These are phyloP conservation scores for Amaranthus hypochondriacus DNA, from an alignment of 148 eudicot species.

Conservation along the genomic window DNA sequence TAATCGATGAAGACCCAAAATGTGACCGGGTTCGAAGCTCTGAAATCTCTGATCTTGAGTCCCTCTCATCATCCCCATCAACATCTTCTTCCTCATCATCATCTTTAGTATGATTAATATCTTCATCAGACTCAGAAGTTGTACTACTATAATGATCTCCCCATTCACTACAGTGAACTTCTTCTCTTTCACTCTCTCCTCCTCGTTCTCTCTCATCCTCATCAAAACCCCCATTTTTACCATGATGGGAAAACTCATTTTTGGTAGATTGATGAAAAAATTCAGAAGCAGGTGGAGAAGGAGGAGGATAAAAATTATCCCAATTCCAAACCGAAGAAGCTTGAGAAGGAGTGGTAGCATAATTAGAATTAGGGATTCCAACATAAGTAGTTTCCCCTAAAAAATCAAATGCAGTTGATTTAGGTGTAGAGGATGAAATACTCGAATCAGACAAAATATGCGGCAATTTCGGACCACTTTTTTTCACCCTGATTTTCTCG, in stretches of 20 bases:
- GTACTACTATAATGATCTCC: conserved; percentile 83
- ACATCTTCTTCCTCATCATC: conserved; percentile 30
- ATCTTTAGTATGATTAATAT: conserved; percentile 19
- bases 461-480: conserved; percentile 37
- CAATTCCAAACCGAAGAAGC: conserved; percentile 93
- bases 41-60: conserved; percentile 64
- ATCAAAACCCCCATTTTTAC: conserved; percentile 30
- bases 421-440: conserved; percentile 36
- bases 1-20: conserved; percentile 56
- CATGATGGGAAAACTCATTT: conserved; percentile 12
- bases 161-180: conserved; percentile 95
- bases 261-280: conserved; percentile 30
- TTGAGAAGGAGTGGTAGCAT: conserved; percentile 51
- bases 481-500: not conserved
- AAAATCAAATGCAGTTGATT: conserved; percentile 23
- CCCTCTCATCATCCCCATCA: conserved; percentile 48
- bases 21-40: conserved; percentile 35
- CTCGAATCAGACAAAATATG: conserved; percentile 69
- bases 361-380: conserved; percentile 34
- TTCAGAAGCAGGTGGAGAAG: conserved; percentile 83
- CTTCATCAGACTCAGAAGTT: conserved; percentile 33
- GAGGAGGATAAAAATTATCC: conserved; percentile 94
- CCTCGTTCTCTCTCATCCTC: conserved; percentile 25
- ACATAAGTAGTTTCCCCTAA: conserved; percentile 31
- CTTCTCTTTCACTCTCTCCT: conserved; percentile 61